A percentile compares a stretch with the other conserved stretches of the same genome.
phyloP scores from a whole-genome alignment of 1,284 basidiomycete species.

The Pseudozyma hubeiensis region DNA sequence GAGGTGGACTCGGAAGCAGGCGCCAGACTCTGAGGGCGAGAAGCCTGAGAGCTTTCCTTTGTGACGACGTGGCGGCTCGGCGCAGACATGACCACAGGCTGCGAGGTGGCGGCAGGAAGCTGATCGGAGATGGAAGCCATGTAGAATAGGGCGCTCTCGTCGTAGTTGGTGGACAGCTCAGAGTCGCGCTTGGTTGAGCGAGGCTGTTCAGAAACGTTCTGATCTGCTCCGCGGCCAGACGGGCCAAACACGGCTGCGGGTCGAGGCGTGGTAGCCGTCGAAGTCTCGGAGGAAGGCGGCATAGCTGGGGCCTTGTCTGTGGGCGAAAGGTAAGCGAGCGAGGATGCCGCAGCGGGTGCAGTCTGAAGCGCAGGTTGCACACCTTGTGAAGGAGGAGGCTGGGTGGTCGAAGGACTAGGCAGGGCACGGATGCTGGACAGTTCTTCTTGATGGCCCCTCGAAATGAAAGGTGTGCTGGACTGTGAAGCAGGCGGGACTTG shows the following conservation, averaged over 20 bases:
- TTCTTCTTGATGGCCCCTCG: constrained; percentile 13
- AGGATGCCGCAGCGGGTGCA: constrained; percentile 17
- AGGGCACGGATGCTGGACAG: constrained; percentile 14
- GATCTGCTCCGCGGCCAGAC: constrained; percentile 45
- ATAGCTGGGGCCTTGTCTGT: constrained; percentile 13
- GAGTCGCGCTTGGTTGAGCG: constrained; percentile 34
- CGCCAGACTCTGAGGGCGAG: constrained; percentile 41
- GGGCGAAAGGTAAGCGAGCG: constrained; percentile 31
- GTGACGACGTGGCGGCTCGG: constrained; percentile 24
- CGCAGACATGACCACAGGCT: constrained; percentile 37
- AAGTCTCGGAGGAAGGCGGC: constrained; percentile 11
- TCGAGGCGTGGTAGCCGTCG: constrained; percentile 9
- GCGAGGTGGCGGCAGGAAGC: constrained; percentile 47
- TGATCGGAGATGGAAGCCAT: constrained; percentile 61
- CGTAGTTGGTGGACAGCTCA: constrained; percentile 48
- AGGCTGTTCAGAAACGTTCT: constrained; percentile 18
- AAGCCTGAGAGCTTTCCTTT: constrained; percentile 37
- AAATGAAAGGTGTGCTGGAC: not conserved
- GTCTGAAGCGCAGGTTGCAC: constrained; percentile 12
- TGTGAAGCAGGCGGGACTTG: constrained; percentile 12
- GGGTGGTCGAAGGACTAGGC: not conserved
- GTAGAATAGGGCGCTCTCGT: constrained; percentile 63
- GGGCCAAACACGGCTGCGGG: constrained; percentile 35
- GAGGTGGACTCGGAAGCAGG: constrained; percentile 35
- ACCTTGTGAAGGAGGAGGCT: not conserved